Evolutionary conservation across 106 monocot species (phyloP).

Genomic region (Phalaenopsis equestris): DNA sequence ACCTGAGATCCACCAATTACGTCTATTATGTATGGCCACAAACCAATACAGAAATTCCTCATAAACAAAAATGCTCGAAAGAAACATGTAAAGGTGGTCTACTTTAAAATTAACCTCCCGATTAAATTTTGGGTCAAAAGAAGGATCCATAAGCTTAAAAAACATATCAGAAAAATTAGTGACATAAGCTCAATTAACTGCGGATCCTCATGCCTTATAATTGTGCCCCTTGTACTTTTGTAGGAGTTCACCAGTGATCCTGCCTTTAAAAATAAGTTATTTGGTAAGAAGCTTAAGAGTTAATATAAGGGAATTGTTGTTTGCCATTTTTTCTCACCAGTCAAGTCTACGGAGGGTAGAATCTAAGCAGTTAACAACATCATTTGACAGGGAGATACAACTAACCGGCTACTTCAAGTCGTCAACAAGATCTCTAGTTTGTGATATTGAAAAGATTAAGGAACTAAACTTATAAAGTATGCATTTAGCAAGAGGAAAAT

Average conservation of each 20-base stretch:
- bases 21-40: conserved; percentile 94
- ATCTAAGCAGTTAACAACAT: conserved; percentile 83
- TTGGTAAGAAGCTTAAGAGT: background rate
- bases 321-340: conserved; percentile 32
- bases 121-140: background rate
- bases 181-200: background rate
- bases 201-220: conserved; percentile 65
- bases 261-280: conserved; percentile 15
- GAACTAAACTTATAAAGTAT: background rate
- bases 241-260: conserved; percentile 79
- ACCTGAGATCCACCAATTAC: conserved; percentile 86
- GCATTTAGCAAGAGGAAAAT: background rate
- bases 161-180: background rate
- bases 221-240: conserved; percentile 95
- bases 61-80: background rate
- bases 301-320: background rate
- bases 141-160: background rate
- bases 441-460: background rate
- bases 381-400: conserved; percentile 93
- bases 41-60: background rate
- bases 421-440: conserved; percentile 75
- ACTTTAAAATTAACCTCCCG: background rate
- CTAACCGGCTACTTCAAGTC: conserved; percentile 80
- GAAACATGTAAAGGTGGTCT: background rate
- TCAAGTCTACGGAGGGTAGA: conserved; percentile 86